phyloP scores from a whole-genome alignment of 2,329 filamentous ascomycete species.

The Cordyceps javanica region DNA sequence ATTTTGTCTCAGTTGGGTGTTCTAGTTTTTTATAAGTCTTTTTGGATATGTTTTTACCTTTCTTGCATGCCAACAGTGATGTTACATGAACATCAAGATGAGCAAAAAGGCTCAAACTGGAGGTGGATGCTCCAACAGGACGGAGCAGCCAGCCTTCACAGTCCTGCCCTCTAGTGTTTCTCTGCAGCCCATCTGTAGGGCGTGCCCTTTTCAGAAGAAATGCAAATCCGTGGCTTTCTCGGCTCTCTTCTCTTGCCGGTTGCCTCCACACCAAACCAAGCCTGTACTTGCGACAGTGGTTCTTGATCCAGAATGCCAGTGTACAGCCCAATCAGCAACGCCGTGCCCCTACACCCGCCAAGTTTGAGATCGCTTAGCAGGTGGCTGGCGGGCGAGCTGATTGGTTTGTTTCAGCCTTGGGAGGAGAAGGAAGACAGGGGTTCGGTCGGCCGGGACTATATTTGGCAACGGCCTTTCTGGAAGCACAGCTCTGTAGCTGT shows the following conservation, averaged over 20 bases:
- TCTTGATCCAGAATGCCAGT: background rate
- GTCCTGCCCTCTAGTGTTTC: no score
- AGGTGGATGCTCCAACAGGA: no score
- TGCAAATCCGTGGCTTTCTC: no score
- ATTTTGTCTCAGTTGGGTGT: background rate
- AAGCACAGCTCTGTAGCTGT: no score
- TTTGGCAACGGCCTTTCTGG: background rate
- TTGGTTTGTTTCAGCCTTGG: constrained; percentile 10
- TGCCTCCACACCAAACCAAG: background rate
- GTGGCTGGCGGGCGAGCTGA: background rate
- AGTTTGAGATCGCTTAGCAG: background rate
- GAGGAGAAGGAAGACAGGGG: background rate
- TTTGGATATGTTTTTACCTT: background rate
- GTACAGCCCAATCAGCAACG: background rate
- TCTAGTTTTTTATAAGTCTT: background rate
- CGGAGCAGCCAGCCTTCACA: no score
- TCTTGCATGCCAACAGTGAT: no score
- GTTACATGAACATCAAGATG: no score
- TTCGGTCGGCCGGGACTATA: background rate
- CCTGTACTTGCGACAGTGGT: constrained; percentile 1
- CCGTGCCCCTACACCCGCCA: background rate
- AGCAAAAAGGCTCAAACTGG: no score
- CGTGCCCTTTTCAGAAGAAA: no score
- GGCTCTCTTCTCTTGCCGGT: background rate
- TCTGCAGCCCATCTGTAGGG: no score